Base-by-base conservation (phyloP, 192 early-diverging fungal genomes). In the Paraglomus brasilianum region DNA sequence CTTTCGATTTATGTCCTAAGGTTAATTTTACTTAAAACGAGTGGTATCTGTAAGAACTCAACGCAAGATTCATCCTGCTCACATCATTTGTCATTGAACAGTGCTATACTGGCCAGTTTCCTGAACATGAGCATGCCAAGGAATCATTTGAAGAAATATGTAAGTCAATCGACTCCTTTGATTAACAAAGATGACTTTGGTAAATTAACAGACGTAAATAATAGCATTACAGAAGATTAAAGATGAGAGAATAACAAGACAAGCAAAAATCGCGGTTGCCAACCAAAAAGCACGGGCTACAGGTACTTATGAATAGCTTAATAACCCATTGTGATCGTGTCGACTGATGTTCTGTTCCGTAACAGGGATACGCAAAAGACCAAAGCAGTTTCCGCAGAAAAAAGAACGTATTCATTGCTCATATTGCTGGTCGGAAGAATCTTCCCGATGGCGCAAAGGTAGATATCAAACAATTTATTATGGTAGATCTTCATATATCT, bases 1-100 rank as follows among this genome's bases (percentile, higher is more conserved):
- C 91, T 0, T 92, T 85, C 78, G 91, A 92, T 78, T 71, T 92
- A 17, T 92, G 91, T 55, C 56, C 61, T 8, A 76, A 81, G 52
- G 84, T 86, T 80, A 60, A n/a, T 22, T 4, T 50, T 5, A 59
- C 13, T 46, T 5, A 22, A 17, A 38, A 3, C 30, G 30, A 30
- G 30, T 39, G 15, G n/a, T 9, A 4, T 2, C 8, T 38, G 1
- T 8, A 11, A 43, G 5, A 51, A 22, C 21, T 30, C 53, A 56
- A 21, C 5, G 1, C 9, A 17, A 56, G 6, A 39, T 55, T 19
- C 41, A 17, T 50, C 19, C 15, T 15, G 49, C 15, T 17, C 15
- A 50, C 15, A 19, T 15, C 2, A 50, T 1, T 15, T 38, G 52
- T 36, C 14, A 46, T 56, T 63, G n/a, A 30, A 42, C 45, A 85